Conservation (phyloP, 202 grass and related monocot species). For the Panicum hallii region DNA sequence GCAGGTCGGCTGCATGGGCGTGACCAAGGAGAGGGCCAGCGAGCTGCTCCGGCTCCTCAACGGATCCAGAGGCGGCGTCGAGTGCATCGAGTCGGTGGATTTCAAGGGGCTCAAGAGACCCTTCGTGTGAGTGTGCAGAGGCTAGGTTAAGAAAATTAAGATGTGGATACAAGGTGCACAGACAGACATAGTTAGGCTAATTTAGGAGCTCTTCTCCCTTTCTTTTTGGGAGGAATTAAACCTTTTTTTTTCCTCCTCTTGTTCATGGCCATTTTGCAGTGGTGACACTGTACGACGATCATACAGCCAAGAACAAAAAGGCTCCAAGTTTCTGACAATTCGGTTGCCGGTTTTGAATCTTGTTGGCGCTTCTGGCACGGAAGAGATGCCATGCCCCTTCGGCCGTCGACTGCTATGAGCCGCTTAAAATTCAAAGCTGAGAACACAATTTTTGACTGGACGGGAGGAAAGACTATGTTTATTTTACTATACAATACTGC, state of each 20-base stretch:
- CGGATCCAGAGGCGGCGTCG: constrained; percentile 50
- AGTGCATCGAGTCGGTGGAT: constrained; percentile 85
- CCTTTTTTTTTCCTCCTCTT: too few relatives aligned
- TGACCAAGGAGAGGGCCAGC: constrained; percentile 76
- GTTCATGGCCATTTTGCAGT: not conserved
- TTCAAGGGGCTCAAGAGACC: constrained; percentile 83
- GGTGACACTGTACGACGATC: not conserved
- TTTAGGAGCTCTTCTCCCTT: constrained; percentile 7
- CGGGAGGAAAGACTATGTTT: constrained; percentile 1
- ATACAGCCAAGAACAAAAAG: not conserved
- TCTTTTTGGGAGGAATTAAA: not conserved
- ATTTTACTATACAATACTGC: not conserved
- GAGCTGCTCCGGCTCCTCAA: constrained; percentile 82
- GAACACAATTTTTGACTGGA: constrained; percentile 47
- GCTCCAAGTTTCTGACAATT: constrained; percentile 11
- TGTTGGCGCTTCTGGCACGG: constrained; percentile 15
- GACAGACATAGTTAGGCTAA: constrained; percentile 36
- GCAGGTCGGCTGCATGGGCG: constrained; percentile 74
- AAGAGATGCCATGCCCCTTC: constrained; percentile 26
- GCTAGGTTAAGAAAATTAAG: not conserved
- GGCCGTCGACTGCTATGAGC: not conserved
- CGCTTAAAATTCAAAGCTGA: not conserved
- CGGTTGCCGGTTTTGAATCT: constrained; percentile 16
- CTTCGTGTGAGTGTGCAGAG: constrained; percentile 43
- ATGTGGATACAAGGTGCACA: constrained; percentile 42